A percentile compares a stretch with the other conserved stretches of the same genome.
Conservation (phyloP, 2,329 filamentous ascomycete genomes). For the Fusarium compactum region DNA sequence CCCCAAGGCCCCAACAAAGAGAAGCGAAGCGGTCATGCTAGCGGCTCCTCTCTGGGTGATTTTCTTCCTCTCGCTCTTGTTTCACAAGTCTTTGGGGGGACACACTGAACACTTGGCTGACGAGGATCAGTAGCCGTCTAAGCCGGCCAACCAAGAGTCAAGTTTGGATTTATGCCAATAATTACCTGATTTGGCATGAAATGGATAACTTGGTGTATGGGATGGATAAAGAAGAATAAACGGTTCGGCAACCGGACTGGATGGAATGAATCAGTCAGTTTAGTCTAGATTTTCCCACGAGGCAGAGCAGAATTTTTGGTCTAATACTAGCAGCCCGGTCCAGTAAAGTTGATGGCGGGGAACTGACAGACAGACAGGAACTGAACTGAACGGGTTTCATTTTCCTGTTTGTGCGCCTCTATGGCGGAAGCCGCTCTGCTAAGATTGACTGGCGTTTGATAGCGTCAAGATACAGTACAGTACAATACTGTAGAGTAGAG, state of each 20-base stretch:
- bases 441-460: slow-evolving; percentile 15
- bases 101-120: slow-evolving; percentile 23
- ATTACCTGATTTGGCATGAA: slow-evolving; percentile 24
- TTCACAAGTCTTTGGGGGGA: slow-evolving; percentile 11
- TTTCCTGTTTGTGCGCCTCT: slow-evolving; percentile 23
- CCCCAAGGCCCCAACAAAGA: slow-evolving; percentile 19
- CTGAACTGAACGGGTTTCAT: slow-evolving; percentile 4
- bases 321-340: not conserved
- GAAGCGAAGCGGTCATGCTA: not conserved
- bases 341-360: not conserved
- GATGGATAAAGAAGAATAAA: slow-evolving; percentile 32
- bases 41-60: not conserved
- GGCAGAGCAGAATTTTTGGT: not conserved
- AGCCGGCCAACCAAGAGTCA: slow-evolving; percentile 18
- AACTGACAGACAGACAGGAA: not conserved
- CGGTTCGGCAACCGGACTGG: slow-evolving; percentile 20
- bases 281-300: not conserved
- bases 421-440: slow-evolving; percentile 4
- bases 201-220: not conserved
- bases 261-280: slow-evolving; percentile 40
- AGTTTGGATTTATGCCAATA: not conserved
- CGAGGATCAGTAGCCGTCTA: slow-evolving; percentile 29
- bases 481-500: not conserved
- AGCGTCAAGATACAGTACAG: slow-evolving; percentile 2
- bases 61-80: slow-evolving; percentile 2